Evolutionary conservation across 441 rosid genomes (phyloP).

Genomic region (Flueggea neowawraea): DNA sequence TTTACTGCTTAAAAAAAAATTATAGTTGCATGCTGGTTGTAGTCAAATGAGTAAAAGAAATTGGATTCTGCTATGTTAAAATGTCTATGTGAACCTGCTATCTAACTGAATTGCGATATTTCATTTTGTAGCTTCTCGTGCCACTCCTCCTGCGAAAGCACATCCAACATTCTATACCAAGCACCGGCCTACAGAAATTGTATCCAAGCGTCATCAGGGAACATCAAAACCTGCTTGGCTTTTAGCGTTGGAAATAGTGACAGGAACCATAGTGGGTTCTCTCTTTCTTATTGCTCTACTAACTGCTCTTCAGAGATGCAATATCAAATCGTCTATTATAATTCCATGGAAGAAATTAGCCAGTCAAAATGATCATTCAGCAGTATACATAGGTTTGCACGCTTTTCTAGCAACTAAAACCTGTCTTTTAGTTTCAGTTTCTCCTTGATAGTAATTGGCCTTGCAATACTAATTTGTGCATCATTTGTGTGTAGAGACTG

Average conservation of each 20-base stretch:
- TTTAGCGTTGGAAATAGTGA: constrained; percentile 75
- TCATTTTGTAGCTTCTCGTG: constrained; percentile 11
- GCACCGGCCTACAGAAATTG: constrained; percentile 40
- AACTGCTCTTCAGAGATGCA: constrained; percentile 71
- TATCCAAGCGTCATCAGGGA: constrained; percentile 47
- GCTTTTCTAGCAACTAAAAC: constrained; percentile 13
- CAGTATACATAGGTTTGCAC: constrained; percentile 72
- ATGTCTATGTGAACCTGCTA: too few relatives aligned
- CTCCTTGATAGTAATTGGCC: constrained; percentile 5
- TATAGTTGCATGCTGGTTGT: too few relatives aligned
- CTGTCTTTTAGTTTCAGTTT: constrained; percentile 2
- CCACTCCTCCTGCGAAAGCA: constrained; percentile 40
- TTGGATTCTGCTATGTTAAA: too few relatives aligned
- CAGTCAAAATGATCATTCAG: constrained; percentile 68
- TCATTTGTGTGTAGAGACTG: constrained; percentile 53
- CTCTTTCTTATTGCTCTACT: constrained; percentile 57
- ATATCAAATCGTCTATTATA: constrained; percentile 72
- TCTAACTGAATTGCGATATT: too few relatives aligned
- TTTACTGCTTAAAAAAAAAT: too few relatives aligned
- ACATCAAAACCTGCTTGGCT: constrained; percentile 79
- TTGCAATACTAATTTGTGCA: constrained; percentile 5
- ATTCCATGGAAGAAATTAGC: constrained; percentile 98
- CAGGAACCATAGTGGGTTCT: constrained; percentile 81
- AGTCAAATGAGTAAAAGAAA: too few relatives aligned
- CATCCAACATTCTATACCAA: constrained; percentile 37